These are phyloP conservation scores for Acanthamoeba lenticulata DNA, from an alignment of 208 protist species.

Conservation along the genomic window DNA sequence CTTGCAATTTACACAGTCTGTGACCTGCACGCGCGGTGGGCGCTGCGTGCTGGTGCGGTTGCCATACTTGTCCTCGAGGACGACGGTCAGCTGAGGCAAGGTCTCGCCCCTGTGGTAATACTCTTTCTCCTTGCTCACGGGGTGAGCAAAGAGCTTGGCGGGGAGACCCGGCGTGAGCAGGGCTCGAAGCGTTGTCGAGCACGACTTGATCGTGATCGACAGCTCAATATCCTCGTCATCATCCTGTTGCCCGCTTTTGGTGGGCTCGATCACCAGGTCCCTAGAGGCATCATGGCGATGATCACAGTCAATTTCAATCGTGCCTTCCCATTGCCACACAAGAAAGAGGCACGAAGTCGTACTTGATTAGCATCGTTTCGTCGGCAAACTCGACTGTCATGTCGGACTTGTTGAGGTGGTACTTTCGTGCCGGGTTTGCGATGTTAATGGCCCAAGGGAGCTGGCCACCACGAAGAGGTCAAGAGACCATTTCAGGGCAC, in stretches of 20 bases:
- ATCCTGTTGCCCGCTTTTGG: background rate
- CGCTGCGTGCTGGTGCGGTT: background rate
- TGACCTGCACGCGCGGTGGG: background rate
- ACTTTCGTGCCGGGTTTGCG: background rate
- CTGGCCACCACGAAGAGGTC: background rate
- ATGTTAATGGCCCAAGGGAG: background rate
- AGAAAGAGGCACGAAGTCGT: background rate
- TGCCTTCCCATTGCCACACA: background rate
- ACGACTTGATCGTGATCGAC: background rate
- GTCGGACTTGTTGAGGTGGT: background rate
- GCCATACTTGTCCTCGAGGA: background rate
- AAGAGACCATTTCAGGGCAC: background rate
- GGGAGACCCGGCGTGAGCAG: background rate
- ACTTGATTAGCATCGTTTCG: background rate
- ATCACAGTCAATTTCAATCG: background rate
- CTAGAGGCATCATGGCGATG: background rate
- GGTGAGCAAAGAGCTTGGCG: background rate
- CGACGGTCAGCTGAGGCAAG: background rate
- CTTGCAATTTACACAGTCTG: background rate
- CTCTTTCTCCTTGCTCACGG: background rate
- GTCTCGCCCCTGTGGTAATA: background rate
- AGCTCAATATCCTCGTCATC: background rate
- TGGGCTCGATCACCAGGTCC: background rate
- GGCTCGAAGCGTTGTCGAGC: background rate
- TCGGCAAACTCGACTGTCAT: background rate